Evolutionary conservation across 169 alveolate genomes (phyloP), one percentile per base, ranked within the genome.

Genomic region (Plasmodium sp.): DNA sequence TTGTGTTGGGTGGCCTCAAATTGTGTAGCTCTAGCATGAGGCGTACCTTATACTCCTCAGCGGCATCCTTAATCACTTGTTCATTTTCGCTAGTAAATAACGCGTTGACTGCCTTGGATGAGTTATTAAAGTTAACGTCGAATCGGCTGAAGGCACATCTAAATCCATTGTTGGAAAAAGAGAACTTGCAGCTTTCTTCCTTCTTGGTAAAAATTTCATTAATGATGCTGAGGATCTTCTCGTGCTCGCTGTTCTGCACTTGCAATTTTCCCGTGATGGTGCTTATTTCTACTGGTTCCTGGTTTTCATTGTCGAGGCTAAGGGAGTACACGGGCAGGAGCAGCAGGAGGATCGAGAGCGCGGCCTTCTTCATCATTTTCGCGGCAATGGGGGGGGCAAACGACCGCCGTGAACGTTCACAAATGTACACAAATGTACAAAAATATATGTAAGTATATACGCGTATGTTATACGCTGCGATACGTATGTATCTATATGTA

Each of bases 311-410:
- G 0, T 12, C 84, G 18, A 16, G 14, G 45, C n/a, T 31, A 7
- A 71, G 6, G 3, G 67, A 51, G 36, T 51, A 86, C 71, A 84
- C n/a, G 16, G 79, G 58, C 54, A 56, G 22, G 62, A 86, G 34
- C 33, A 79, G 43, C 22, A 86, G 45, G 27, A 86, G 45, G 6
- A 43, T 39, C 33, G 82, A 6, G 18, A 86, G 18, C 2, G 83
- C 85, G 2, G 4, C 81, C 36, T 75, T 67, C n/a, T 18, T 86
- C 48, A 86, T 86, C 88, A 77, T 77, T 71, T 75, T 86, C n/a
- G 41, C 22, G 31, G 51, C 9, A 18, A 5, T 10, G 27, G 22
- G 62, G 22, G 0, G 62, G 62, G 62, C 12, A 0, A 51, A 48
- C 22, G 1, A 14, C 18, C 22, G 22, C 7, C 62, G 27, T 22